Evolutionary conservation across 768 basidiomycete genomes (phyloP).

Genomic region (Chalciporus pseudorubinellus): DNA sequence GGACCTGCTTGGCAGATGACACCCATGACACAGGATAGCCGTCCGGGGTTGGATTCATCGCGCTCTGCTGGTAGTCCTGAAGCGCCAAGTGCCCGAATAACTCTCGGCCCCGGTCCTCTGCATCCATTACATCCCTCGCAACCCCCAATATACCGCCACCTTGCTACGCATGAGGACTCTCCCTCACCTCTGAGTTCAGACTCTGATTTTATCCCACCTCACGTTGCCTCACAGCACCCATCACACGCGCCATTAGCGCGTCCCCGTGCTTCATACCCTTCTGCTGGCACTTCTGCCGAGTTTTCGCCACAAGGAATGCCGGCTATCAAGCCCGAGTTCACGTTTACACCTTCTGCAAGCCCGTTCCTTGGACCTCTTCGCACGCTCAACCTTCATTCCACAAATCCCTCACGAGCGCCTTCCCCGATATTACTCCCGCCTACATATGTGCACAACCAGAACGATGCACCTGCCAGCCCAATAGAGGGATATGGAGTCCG

Average conservation of each 20-base stretch:
- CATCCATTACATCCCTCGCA: constrained; percentile 44
- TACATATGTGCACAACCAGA: constrained; percentile 28
- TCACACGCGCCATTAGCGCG: constrained; percentile 27
- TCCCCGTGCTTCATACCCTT: constrained; percentile 26
- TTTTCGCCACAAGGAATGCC: constrained; percentile 25
- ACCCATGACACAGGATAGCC: constrained; percentile 36
- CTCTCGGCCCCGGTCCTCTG: constrained; percentile 28
- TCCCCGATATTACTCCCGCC: constrained; percentile 69
- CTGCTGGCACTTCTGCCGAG: constrained; percentile 27
- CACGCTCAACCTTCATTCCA: constrained; percentile 71
- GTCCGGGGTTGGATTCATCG: constrained; percentile 19
- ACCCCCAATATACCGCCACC: constrained; percentile 31
- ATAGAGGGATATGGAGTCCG: constrained; percentile 31
- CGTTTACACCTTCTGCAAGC: constrained; percentile 69
- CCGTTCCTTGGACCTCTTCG: constrained; percentile 79
- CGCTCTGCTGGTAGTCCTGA: constrained; percentile 17
- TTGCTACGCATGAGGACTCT: constrained; percentile 52
- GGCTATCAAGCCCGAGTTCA: constrained; percentile 33
- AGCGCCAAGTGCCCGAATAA: constrained; percentile 13
- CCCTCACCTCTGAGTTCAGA: constrained; percentile 73
- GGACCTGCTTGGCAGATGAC: constrained; percentile 57
- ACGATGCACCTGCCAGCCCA: constrained; percentile 33
- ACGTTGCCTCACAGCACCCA: constrained; percentile 27
- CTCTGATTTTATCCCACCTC: constrained; percentile 44
- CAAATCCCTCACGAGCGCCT: constrained; percentile 67